These are phyloP conservation scores for Gaultheria prostrata DNA, from an alignment of 148 eudicot genomes.

Conservation along the genomic window DNA sequence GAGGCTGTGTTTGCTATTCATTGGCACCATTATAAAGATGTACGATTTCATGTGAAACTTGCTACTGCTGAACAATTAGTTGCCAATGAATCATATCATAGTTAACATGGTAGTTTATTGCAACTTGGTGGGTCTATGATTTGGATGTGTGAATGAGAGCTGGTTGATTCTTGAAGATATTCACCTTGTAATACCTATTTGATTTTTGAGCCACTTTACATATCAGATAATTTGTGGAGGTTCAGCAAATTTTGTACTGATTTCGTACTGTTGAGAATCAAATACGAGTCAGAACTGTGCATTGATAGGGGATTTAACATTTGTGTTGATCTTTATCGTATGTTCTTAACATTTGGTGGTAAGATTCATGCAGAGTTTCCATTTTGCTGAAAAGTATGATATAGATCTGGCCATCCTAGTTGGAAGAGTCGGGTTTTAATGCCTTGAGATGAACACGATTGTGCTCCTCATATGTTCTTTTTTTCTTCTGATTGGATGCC, in stretches of 20 bases:
- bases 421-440: neutral
- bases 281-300: neutral
- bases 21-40: neutral
- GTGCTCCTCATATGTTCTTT: too few relatives aligned
- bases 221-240: neutral
- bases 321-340: neutral
- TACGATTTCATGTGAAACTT: neutral
- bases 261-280: neutral
- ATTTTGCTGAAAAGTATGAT: neutral
- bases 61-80: neutral
- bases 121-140: neutral
- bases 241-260: neutral
- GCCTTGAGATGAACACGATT: neutral
- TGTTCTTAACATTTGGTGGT: neutral
- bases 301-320: neutral
- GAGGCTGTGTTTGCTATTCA: neutral
- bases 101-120: neutral
- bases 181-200: neutral
- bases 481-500: too few relatives aligned
- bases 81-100: too few relatives aligned
- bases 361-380: neutral
- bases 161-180: neutral
- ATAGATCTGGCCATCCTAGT: neutral
- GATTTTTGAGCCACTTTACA: neutral
- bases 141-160: neutral